Base-by-base conservation (phyloP, 768 basidiomycete species). In the Paxillus rubicundulus region DNA sequence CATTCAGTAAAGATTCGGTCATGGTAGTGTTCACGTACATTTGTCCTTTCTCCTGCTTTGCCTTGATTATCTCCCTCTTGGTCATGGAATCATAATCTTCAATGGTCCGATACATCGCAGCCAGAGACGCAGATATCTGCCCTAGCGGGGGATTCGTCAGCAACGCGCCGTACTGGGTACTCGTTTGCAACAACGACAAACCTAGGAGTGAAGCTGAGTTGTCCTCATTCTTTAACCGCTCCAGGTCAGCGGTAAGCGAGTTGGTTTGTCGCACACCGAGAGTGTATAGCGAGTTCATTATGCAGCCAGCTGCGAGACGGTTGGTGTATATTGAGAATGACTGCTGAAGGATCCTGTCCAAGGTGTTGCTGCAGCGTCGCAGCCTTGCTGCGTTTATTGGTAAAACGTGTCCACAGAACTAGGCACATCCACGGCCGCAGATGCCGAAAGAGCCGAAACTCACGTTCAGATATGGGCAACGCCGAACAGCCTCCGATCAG, bases 31-130 rank as follows among this genome's bases (percentile, higher is more conserved):
- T 37, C 38, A 72, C 82, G 61, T 61, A 94, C 91, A 89, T 87
- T 66, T 89, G 80, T 0, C 95, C 97, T 73, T 98, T 98, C 74
- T 98, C 96, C 70, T 94, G 87, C 73, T 97, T 98, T 41, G 90
- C 85, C 61, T 90, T 92, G 47, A 98, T 94, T 65, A 97, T 92
- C 71, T 99, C 97, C 56, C 95, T 80, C 74, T 87, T 91, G 0
- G 91, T 92, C 90, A 98, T 94, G 9, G 89, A 87, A 62, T 98
- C 95, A 65, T 96, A 98, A 65, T 99, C 97, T 55, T 98, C 95
- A 57, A 98, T 86, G 49, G 97, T 94, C 52, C 97, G 75, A 45
- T 90, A 86, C 81, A 98, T 86, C 2, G 93, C 94, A 24, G 92
- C 84, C n/a, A 99, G 77, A 9, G 92, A 94, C n/a, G 95, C 94